A percentile compares a stretch with the other conserved stretches of the same genome.
These are phyloP conservation scores for Colletotrichum chlorophyti DNA, from an alignment of 2,329 filamentous ascomycete genomes.

Conservation along the genomic window DNA sequence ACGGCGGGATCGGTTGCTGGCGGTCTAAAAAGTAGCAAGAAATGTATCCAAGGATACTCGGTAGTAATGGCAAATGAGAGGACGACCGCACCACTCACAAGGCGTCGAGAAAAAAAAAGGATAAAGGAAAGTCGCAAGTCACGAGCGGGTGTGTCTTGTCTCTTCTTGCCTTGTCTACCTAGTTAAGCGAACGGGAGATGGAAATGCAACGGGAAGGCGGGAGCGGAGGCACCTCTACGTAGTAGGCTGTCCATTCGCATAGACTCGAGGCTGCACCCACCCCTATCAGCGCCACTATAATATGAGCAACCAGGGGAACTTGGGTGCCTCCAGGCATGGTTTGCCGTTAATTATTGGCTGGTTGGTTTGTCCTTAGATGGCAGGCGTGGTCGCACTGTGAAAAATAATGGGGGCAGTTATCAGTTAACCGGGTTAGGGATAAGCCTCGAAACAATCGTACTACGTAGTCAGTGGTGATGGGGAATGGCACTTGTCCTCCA, in stretches of 20 bases:
- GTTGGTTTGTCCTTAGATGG: background rate
- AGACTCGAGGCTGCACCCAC: conserved; percentile 16
- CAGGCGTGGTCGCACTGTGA: conserved; percentile 24
- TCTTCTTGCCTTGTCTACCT: no score
- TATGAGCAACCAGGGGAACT: no score
- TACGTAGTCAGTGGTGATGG: no score
- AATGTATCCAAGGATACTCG: no score
- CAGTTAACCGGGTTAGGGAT: background rate
- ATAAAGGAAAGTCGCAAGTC: background rate
- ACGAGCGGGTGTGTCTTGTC: conserved; percentile 20
- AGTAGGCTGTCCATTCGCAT: no score
- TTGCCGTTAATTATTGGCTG: conserved; percentile 19
- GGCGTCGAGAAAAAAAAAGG: background rate
- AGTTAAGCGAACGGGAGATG: conserved; percentile 7
- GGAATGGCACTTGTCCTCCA: conserved; percentile 1
- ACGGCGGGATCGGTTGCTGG: background rate
- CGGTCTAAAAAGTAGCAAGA: background rate
- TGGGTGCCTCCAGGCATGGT: no score
- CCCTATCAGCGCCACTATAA: conserved; percentile 25
- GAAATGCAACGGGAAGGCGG: conserved; percentile 6
- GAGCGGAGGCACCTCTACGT: conserved; percentile 21
- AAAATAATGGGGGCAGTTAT: conserved; percentile 6
- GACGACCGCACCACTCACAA: background rate
- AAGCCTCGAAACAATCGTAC: no score
- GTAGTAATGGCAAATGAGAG: background rate